Evolutionary conservation across 2,329 filamentous ascomycete genomes (phyloP), one percentile per base, ranked within the genome.

Genomic region (Hypoxylon sp.): DNA sequence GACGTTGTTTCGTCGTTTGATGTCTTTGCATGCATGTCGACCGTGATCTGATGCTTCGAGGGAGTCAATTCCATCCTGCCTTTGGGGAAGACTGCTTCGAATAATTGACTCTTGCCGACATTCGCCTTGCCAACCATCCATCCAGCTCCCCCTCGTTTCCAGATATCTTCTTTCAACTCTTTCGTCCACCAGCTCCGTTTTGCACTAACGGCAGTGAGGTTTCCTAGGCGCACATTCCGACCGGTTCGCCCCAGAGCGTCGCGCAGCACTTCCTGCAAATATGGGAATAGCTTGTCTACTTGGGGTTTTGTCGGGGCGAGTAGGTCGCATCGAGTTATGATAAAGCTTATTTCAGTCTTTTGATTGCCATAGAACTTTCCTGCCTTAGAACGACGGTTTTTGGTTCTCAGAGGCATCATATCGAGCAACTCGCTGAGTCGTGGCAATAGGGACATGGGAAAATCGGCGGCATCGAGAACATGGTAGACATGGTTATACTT

Each of bases 91-190:
- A 97, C 88, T 3, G 89, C 87, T 71, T 96, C 90, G 65, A 98
- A 97, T 1, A 99, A 85, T 74, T 91, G 91, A 72, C 95, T 98
- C 80, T 99, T 99, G 22, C 96, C 96, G 2, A 98, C 96, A 75
- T 99, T 99, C 67, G 93, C 93, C 78, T 97, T 98, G n/a, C 96
- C 96, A 2, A 99, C 91, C 83, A 99, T 90, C 95, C 96, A 99
- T 14, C 92, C 90, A 14, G 90, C 96, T 3, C 95, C 95, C 3
- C 93, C 93, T 50, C 92, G 87, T 44, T 89, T 81, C 85, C 89
- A 94, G 48, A 99, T 93, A 49, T 94, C 90, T 71, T 97, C 90
- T 77, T 93, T 97, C 58, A 99, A 81, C 51, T 91, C 83, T 70
- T 87, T 91, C 0, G 94, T 97, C 93, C 95, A 97, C 96, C 96